phyloP scores from a whole-genome alignment of 2,329 filamentous ascomycete species.

The Amauroascus niger region DNA sequence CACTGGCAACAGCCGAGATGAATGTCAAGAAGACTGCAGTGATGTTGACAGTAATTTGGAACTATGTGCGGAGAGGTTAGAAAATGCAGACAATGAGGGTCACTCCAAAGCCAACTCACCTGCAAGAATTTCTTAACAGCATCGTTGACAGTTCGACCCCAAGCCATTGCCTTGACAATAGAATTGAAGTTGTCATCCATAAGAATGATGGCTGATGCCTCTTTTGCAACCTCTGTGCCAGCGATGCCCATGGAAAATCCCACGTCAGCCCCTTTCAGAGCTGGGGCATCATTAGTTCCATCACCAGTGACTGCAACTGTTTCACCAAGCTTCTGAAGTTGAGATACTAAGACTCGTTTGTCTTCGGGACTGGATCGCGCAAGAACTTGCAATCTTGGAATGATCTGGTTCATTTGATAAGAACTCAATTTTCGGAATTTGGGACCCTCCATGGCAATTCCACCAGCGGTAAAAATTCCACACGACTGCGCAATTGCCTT shows the following conservation, averaged over 20 bases:
- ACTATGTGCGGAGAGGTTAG: constrained; percentile 27
- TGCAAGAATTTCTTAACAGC: constrained; percentile 56
- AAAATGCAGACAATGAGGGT: neutral
- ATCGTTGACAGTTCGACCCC: constrained; percentile 59
- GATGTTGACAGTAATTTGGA: constrained; percentile 70
- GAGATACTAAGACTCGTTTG: constrained; percentile 54
- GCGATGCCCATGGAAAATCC: constrained; percentile 61
- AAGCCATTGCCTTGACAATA: constrained; percentile 57
- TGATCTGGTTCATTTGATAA: constrained; percentile 48
- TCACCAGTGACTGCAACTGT: constrained; percentile 56
- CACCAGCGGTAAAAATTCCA: constrained; percentile 53
- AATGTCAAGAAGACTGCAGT: constrained; percentile 87
- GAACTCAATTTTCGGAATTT: constrained; percentile 54
- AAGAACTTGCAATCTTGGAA: constrained; percentile 54
- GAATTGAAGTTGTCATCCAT: constrained; percentile 58
- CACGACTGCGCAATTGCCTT: constrained; percentile 64
- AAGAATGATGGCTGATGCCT: constrained; percentile 57
- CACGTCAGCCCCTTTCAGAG: constrained; percentile 56
- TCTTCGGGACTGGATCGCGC: constrained; percentile 58
- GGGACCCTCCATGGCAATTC: constrained; percentile 59
- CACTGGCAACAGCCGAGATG: constrained; percentile 70
- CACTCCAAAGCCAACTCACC: neutral
- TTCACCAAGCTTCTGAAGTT: constrained; percentile 52
- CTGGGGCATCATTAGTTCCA: constrained; percentile 57
- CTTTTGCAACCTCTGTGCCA: constrained; percentile 58